Evolutionary conservation across 2,329 filamentous ascomycete species (phyloP), one percentile per base, ranked within the genome.

Genomic region (Aspergillus puulaauensis): DNA sequence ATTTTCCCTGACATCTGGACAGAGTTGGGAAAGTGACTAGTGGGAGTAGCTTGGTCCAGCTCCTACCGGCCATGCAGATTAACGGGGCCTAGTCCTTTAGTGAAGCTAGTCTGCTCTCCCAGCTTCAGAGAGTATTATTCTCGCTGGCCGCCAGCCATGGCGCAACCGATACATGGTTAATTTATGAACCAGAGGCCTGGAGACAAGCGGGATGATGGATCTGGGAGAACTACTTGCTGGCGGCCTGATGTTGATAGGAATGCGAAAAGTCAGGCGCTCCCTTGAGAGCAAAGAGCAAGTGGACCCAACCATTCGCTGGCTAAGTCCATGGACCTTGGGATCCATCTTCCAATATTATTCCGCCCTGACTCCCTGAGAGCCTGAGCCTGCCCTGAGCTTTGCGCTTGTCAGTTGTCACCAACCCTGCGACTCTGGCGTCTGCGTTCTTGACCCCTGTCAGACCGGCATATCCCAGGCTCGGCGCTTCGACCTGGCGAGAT

Each of bases 281-380:
- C 27, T 8, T 8, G 27, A 31, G 27, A 31, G 27, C 27, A 31
- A 31, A 31, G 27, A 31, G 27, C 27, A 31, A 11, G 59, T 46
- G 59, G 59, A 61, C 49, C 58, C 56, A 56, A 35, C 57, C 52
- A 52, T 52, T 24, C 24, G 51, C 54, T 58, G 51, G 59, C 48
- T 47, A 49, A 23, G 8, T 11, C 27, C 27, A 31, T 31, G 27
- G 27, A 31, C 27, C 27, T 31, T 31, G 27, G 43, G 43, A 45
- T 45, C 43, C 43, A 45, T 45, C n/a, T 31, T 31, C 27, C 27
- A 31, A 31, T 31, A 31, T 31, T 31, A 31, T 31, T 31, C 27
- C 27, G 27, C 27, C 27, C 27, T 31, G 27, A 45, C 27, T 8
- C 27, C 27, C 27, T 31, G 27, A 45, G n/a, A 11, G 43, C 43